Conservation (phyloP, 2,329 filamentous ascomycete species). For the Tolypocladium amazonense region DNA sequence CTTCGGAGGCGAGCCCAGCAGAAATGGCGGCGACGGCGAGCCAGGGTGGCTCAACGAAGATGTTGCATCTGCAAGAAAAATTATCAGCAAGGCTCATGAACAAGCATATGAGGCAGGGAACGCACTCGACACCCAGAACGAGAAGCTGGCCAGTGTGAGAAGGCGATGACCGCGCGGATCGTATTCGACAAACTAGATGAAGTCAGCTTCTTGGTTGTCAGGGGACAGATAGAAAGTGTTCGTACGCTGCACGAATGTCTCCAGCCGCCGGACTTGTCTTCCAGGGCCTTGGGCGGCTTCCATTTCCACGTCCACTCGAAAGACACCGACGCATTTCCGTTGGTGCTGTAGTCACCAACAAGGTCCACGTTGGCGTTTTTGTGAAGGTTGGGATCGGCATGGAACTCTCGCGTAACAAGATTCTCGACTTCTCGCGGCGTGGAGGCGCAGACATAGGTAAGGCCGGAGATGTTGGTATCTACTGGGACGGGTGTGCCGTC, state of each 20-base stretch:
- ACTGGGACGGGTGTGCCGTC: conserved; percentile 34
- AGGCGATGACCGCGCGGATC: conserved; percentile 85
- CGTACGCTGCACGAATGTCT: conserved; percentile 84
- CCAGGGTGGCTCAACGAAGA: conserved; percentile 44
- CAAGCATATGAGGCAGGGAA: conserved; percentile 1
- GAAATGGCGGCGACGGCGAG: conserved; percentile 61
- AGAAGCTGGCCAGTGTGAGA: conserved; percentile 82
- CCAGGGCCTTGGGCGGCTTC: conserved; percentile 72
- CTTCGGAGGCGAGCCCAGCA: conserved; percentile 62
- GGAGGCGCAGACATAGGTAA: conserved; percentile 88
- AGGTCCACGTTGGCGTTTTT: conserved; percentile 94
- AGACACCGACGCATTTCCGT: conserved; percentile 70
- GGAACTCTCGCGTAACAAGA: conserved; percentile 87
- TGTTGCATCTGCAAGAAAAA: conserved; percentile 27
- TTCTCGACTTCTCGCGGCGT: conserved; percentile 84
- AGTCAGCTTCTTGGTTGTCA: conserved; percentile 11
- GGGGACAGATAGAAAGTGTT: conserved; percentile 5
- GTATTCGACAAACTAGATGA: conserved; percentile 78
- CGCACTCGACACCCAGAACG: conserved; percentile 86
- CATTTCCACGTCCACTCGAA: conserved; percentile 98
- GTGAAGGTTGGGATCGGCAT: conserved; percentile 93
- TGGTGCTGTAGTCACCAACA: conserved; percentile 83
- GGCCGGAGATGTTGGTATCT: conserved; percentile 74
- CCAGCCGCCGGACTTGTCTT: conserved; percentile 87
- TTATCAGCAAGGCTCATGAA: not conserved